Percentiles rank a stretch among this genome's conserved stretches.
Conservation (phyloP, 495 filamentous ascomycete genomes). For the Platismatia glauca region DNA sequence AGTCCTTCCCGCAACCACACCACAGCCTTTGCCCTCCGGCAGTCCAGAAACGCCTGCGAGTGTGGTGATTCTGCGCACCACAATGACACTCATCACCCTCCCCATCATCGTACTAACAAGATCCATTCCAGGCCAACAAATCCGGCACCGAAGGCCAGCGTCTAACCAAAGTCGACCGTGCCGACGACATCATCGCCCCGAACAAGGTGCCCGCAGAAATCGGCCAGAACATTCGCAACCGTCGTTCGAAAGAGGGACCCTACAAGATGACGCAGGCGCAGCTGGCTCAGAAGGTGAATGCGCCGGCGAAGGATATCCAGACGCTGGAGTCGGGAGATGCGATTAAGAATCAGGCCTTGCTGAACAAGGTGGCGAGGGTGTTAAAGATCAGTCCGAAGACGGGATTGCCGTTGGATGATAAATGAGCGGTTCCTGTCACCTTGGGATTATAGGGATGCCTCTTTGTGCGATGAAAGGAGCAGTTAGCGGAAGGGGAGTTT, state of each 20-base stretch:
- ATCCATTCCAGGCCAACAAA: slow-evolving; percentile 42
- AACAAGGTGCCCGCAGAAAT: slow-evolving; percentile 77
- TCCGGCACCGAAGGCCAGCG: slow-evolving; percentile 76
- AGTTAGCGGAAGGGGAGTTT: background rate
- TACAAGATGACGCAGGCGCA: slow-evolving; percentile 95
- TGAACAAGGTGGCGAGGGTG: slow-evolving; percentile 24
- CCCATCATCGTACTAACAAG: background rate
- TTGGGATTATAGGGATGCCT: background rate
- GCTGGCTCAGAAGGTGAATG: slow-evolving; percentile 85
- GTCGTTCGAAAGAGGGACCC: slow-evolving; percentile 55
- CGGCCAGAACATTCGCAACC: slow-evolving; percentile 69
- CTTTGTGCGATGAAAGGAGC: background rate
- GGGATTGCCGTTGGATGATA: slow-evolving; percentile 24
- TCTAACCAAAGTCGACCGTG: slow-evolving; percentile 95
- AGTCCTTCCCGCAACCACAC: slow-evolving; percentile 29
- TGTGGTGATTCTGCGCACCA: background rate
- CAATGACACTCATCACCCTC: background rate
- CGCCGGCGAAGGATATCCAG: slow-evolving; percentile 25
- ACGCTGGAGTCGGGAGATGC: slow-evolving; percentile 23
- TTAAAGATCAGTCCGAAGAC: slow-evolving; percentile 27
- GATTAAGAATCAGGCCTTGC: slow-evolving; percentile 25
- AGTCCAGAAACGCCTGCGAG: background rate
- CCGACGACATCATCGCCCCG: slow-evolving; percentile 94
- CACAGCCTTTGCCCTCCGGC: background rate
- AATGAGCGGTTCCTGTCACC: slow-evolving; percentile 1